phyloP scores from a whole-genome alignment of 176 grass and related monocot species.

The Melocanna baccifera region DNA sequence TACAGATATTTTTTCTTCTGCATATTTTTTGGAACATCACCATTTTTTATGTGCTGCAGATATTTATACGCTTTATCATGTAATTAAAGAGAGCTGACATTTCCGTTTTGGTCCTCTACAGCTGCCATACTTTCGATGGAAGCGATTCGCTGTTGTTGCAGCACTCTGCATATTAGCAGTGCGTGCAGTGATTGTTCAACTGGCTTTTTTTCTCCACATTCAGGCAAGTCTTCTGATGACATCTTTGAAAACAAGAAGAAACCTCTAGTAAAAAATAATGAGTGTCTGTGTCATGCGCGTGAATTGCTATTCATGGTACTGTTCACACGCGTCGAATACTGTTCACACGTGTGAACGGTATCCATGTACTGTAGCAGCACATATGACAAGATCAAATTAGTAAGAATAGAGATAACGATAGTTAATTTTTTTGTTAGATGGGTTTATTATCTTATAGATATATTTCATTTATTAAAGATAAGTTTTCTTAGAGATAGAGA shows the following conservation, averaged over 20 bases:
- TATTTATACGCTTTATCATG: not conserved
- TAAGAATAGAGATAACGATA: no score
- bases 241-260: not conserved
- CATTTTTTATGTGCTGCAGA: not conserved
- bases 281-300: no score
- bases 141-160: constrained; percentile 92
- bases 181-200: constrained; percentile 91
- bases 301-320: no score
- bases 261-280: not conserved
- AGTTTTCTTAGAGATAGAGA: no score
- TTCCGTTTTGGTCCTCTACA: constrained; percentile 38
- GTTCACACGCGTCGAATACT: no score
- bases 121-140: constrained; percentile 87
- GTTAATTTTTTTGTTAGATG: no score
- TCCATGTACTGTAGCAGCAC: no score
- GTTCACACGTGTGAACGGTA: no score
- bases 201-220: constrained; percentile 97
- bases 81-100: constrained; percentile 1
- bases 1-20: not conserved
- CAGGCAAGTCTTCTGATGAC: constrained; percentile 40
- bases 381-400: no score
- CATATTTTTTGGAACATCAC: not conserved
- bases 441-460: no score
- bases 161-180: constrained; percentile 89
- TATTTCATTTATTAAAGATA: no score